Percentiles rank a stretch among this genome's conserved stretches.
phyloP scores from a whole-genome alignment of 2,329 filamentous ascomycete species.

The Incumbomyces lentus region DNA sequence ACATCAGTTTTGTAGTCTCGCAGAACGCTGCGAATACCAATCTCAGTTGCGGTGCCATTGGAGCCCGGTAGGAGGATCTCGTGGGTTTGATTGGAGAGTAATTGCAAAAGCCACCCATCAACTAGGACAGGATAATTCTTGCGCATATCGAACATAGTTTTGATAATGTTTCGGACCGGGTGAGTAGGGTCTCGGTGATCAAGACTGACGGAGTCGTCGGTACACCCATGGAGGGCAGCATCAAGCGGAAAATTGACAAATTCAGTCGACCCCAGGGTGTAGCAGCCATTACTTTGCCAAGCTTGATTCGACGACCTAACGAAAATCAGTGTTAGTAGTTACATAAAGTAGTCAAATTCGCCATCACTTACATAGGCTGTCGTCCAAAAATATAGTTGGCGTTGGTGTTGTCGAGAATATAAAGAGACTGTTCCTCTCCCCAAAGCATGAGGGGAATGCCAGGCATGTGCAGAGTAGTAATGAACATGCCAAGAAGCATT shows the following conservation, averaged over 20 bases:
- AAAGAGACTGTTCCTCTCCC: conserved; percentile 57
- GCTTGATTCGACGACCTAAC: conserved; percentile 42
- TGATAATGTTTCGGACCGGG: conserved; percentile 50
- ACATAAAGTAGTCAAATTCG: no score
- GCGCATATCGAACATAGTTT: conserved; percentile 52
- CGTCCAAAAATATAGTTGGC: conserved; percentile 56
- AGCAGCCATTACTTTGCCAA: conserved; percentile 57
- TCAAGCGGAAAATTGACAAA: conserved; percentile 50
- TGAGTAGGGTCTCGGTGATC: conserved; percentile 55
- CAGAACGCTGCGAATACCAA: conserved; percentile 50
- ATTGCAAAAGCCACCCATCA: conserved; percentile 46
- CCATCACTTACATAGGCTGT: conserved; percentile 40
- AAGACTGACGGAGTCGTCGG: conserved; percentile 36
- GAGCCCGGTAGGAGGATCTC: conserved; percentile 44
- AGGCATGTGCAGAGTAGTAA: conserved; percentile 50
- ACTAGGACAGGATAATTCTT: conserved; percentile 47
- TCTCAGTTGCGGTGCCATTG: conserved; percentile 43
- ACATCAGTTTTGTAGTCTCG: conserved; percentile 40
- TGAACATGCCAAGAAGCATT: conserved; percentile 47
- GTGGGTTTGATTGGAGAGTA: conserved; percentile 47
- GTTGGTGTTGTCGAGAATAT: conserved; percentile 53
- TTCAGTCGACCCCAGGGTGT: conserved; percentile 45
- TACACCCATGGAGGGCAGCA: conserved; percentile 43
- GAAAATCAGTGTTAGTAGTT: no score
- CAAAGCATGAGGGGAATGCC: conserved; percentile 51